These are phyloP conservation scores for Haematococcus sp. DNA, from an alignment of 139 green algal genomes.

Conservation along the genomic window DNA sequence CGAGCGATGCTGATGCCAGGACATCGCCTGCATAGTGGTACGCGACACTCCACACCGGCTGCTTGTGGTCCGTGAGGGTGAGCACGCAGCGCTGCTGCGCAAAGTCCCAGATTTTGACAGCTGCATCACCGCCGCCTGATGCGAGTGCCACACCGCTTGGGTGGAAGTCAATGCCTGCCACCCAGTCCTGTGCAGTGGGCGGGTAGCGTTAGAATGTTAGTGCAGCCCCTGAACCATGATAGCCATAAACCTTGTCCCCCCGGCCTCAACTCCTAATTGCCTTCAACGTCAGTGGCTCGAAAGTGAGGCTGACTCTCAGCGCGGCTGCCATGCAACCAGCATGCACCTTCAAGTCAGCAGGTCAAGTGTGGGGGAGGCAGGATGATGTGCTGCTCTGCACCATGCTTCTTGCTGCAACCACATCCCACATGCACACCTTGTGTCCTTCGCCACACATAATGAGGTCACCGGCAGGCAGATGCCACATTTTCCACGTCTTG, in stretches of 20 bases:
- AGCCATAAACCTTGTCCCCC: background rate
- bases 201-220: too few species aligned
- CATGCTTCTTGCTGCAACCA: background rate
- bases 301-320: too few species aligned
- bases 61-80: constrained; percentile 80
- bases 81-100: constrained; percentile 69
- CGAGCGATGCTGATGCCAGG: constrained; percentile 68
- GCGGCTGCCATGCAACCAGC: too few species aligned
- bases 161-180: constrained; percentile 77
- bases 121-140: constrained; percentile 70
- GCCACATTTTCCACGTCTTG: constrained; percentile 62
- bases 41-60: constrained; percentile 56
- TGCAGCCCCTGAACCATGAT: background rate
- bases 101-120: constrained; percentile 87
- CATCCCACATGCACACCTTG: constrained; percentile 26
- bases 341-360: too few species aligned
- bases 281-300: too few species aligned
- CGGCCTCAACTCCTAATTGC: too few species aligned
- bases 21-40: constrained; percentile 78
- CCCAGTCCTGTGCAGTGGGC: constrained; percentile 61
- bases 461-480: constrained; percentile 58
- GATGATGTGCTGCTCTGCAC: too few species aligned
- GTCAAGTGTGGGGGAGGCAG: too few species aligned
- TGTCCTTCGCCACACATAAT: constrained; percentile 83
- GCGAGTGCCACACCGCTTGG: constrained; percentile 66